These are phyloP conservation scores for Termitomyces sp. DNA, from an alignment of 768 basidiomycete genomes.

Conservation along the genomic window DNA sequence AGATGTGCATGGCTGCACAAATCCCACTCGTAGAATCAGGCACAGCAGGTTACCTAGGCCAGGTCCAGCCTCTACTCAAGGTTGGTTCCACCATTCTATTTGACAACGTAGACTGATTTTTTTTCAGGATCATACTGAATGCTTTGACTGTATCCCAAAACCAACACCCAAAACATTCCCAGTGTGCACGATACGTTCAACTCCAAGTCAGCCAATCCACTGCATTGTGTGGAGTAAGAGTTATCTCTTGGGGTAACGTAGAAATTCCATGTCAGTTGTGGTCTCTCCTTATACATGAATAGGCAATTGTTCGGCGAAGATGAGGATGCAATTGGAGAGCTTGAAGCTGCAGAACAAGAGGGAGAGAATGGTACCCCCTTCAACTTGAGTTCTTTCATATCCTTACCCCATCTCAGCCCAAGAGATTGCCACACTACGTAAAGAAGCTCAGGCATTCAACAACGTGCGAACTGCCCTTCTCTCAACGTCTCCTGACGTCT, in stretches of 20 bases:
- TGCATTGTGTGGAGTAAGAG: slow-evolving; percentile 99
- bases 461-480: slow-evolving; percentile 71
- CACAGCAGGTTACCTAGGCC: slow-evolving; percentile 94
- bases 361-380: slow-evolving; percentile 82
- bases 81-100: slow-evolving; percentile 29
- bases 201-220: slow-evolving; percentile 95
- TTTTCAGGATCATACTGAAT: slow-evolving; percentile 77
- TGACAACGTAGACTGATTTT: neutral
- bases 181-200: slow-evolving; percentile 96
- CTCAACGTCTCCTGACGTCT: slow-evolving; percentile 23
- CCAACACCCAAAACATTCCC: slow-evolving; percentile 92
- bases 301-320: slow-evolving; percentile 96
- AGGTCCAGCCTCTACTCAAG: slow-evolving; percentile 91
- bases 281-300: slow-evolving; percentile 1
- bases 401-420: slow-evolving; percentile 43
- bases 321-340: slow-evolving; percentile 71
- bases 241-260: slow-evolving; percentile 82
- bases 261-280: neutral
- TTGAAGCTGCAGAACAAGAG: slow-evolving; percentile 87
- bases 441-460: slow-evolving; percentile 85
- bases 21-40: slow-evolving; percentile 94
- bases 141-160: slow-evolving; percentile 95
- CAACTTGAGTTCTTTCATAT: neutral
- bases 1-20: slow-evolving; percentile 91
- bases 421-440: slow-evolving; percentile 86